Conservation (phyloP, 805 yeast species). For the Lachancea nothofagi region DNA sequence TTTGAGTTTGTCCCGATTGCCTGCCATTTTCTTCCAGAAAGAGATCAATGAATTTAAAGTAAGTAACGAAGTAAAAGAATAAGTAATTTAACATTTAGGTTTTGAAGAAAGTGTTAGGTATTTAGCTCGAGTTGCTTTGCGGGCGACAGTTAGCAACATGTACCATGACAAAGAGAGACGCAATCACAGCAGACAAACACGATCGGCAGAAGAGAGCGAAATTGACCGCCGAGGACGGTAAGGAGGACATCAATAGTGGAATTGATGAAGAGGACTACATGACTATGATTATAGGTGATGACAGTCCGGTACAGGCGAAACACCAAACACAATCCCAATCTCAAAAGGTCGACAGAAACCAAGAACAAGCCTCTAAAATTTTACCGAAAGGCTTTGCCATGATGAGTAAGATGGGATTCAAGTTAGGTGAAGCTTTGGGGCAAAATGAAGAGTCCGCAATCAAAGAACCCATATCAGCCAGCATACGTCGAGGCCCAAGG, state of each 20-base stretch:
- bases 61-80: too few relatives aligned
- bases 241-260: not conserved
- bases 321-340: not conserved
- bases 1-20: too few relatives aligned
- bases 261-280: constrained; percentile 3
- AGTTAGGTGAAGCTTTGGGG: constrained; percentile 44
- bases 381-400: constrained; percentile 44
- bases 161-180: too few relatives aligned
- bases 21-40: too few relatives aligned
- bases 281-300: constrained; percentile 1
- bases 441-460: constrained; percentile 20
- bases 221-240: too few relatives aligned
- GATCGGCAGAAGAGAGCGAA: too few relatives aligned
- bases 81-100: too few relatives aligned
- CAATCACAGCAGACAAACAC: too few relatives aligned
- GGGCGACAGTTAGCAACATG: too few relatives aligned
- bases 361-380: constrained; percentile 4
- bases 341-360: not conserved
- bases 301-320: not conserved
- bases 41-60: too few relatives aligned
- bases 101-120: too few relatives aligned
- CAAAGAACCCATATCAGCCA: constrained; percentile 31
- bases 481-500: constrained; percentile 14
- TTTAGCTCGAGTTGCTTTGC: too few relatives aligned
- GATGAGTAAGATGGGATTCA: constrained; percentile 58